Percentiles rank a stretch among this genome's conserved stretches.
phyloP scores from a whole-genome alignment of 352 stramenopile genomes.

The Vaucheria bursata region DNA sequence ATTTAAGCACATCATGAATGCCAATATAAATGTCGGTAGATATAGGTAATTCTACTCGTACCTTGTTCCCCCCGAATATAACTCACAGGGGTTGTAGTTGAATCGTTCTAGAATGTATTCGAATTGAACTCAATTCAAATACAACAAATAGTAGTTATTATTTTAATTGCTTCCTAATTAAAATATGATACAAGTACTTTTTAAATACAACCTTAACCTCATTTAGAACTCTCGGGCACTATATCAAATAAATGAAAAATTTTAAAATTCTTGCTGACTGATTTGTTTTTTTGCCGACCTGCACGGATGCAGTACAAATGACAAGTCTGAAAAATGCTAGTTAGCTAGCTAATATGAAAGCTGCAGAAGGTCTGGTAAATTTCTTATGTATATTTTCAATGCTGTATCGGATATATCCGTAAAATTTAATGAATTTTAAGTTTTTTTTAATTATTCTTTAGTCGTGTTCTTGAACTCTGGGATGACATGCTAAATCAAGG shows the following conservation, averaged over 20 bases:
- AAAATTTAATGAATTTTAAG: too few species aligned
- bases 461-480: constrained; percentile 11
- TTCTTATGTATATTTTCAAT: too few species aligned
- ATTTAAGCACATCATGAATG: constrained; percentile 35
- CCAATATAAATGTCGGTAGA: constrained; percentile 17
- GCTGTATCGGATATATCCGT: too few species aligned
- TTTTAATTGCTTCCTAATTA: not conserved
- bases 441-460: not conserved
- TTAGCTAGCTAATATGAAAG: too few species aligned
- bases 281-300: too few species aligned
- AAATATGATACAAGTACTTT: not conserved
- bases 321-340: too few species aligned
- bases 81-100: not conserved
- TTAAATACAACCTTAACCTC: not conserved
- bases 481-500: constrained; percentile 5
- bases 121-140: constrained; percentile 11
- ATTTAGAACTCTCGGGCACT: not conserved
- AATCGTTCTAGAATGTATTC: constrained; percentile 17
- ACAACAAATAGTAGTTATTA: not conserved
- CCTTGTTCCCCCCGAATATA: not conserved
- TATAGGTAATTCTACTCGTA: constrained; percentile 6
- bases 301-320: too few species aligned
- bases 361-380: too few species aligned
- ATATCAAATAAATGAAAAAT: not conserved
- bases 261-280: too few species aligned